Conservation (phyloP, 805 yeast species). For the Barnettozyma salicaria region DNA sequence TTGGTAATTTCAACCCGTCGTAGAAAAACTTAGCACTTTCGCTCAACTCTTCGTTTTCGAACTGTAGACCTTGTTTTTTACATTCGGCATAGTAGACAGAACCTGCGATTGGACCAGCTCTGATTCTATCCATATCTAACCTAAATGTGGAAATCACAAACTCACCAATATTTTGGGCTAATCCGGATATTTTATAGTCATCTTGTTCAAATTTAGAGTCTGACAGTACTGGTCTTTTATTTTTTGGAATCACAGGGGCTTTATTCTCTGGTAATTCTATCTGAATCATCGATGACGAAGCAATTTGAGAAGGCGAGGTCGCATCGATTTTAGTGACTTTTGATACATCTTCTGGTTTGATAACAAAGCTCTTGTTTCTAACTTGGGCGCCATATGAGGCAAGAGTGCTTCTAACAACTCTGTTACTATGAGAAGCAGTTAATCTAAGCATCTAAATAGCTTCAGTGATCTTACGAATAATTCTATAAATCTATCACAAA, state of each 20-base stretch:
- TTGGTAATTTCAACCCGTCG: constrained; percentile 73
- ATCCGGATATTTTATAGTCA: constrained; percentile 37
- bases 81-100: constrained; percentile 81
- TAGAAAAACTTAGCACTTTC: constrained; percentile 80
- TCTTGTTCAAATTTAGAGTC: constrained; percentile 35
- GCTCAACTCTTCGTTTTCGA: constrained; percentile 64
- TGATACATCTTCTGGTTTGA: constrained; percentile 3
- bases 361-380: constrained; percentile 7
- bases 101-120: constrained; percentile 95
- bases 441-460: too few relatives aligned
- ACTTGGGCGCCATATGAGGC: not conserved
- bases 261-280: constrained; percentile 24
- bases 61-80: constrained; percentile 75
- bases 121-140: constrained; percentile 84
- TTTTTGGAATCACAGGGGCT: constrained; percentile 31
- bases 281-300: constrained; percentile 21
- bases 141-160: constrained; percentile 51
- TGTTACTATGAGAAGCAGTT: too few relatives aligned
- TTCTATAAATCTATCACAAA: too few relatives aligned
- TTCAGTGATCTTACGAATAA: too few relatives aligned
- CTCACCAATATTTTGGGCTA: constrained; percentile 60
- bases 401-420: too few relatives aligned
- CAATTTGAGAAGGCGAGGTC: constrained; percentile 21
- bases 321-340: constrained; percentile 5
- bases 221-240: constrained; percentile 30